phyloP scores from a whole-genome alignment of 1,139 yeast species.

The Blastobotrys arbuscula region DNA sequence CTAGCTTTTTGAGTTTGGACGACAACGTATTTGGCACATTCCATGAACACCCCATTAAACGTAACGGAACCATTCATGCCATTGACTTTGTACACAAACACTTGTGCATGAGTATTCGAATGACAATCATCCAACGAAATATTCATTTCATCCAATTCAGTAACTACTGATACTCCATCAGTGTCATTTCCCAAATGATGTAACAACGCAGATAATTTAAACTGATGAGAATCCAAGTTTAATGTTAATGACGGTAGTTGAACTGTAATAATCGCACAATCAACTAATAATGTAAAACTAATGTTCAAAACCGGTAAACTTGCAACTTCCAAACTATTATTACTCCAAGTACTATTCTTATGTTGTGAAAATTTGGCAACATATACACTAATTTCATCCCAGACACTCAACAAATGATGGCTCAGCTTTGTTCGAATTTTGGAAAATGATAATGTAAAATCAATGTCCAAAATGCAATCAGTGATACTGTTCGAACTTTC shows the following conservation, averaged over 20 bases:
- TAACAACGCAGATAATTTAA: conserved; percentile 4
- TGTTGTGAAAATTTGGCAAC: not conserved
- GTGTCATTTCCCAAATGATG: conserved; percentile 4
- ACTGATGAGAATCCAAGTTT: conserved; percentile 4
- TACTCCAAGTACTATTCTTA: not conserved
- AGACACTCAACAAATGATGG: conserved; percentile 18
- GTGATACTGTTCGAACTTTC: conserved; percentile 1
- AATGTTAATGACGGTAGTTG: conserved; percentile 5
- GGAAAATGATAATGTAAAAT: conserved; percentile 21
- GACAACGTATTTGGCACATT: conserved; percentile 8
- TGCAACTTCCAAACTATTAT: not conserved
- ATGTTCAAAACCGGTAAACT: conserved; percentile 4
- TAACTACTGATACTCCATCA: conserved; percentile 3
- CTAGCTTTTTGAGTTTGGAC: conserved; percentile 1
- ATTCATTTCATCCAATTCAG: conserved; percentile 2
- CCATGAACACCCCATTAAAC: conserved; percentile 6
- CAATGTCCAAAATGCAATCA: conserved; percentile 17
- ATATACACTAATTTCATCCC: conserved; percentile 10
- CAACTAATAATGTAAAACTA: conserved; percentile 4
- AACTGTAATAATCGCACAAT: not conserved
- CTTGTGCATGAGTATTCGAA: not conserved
- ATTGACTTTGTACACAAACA: not conserved
- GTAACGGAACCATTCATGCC: conserved; percentile 2
- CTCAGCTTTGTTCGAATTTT: conserved; percentile 24
- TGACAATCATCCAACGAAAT: not conserved